Evolutionary conservation across 2,329 filamentous ascomycete species (phyloP).

Genomic region (Sclerotinia trifoliorum): DNA sequence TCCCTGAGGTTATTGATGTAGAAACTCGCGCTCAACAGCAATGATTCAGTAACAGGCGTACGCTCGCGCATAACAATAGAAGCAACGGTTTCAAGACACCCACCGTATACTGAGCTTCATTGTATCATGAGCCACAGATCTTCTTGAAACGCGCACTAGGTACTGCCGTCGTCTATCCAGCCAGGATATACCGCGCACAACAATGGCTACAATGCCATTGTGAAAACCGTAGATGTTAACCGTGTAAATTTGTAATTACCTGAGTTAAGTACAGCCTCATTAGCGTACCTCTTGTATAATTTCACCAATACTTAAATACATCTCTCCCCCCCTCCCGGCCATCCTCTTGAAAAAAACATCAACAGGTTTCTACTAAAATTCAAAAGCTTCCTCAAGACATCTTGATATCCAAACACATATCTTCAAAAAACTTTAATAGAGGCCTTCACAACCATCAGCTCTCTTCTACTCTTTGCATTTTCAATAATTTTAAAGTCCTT

Average conservation of each 20-base stretch:
- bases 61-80: background rate
- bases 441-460: no score
- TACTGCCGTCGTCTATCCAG: no score
- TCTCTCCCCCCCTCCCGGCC: no score
- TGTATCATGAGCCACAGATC: background rate
- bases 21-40: background rate
- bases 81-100: accelerated
- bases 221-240: background rate
- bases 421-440: background rate
- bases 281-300: background rate
- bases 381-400: background rate
- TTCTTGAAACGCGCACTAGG: background rate
- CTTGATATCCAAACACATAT: background rate
- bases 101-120: background rate
- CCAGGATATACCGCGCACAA: background rate
- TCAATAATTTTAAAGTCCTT: accelerated
- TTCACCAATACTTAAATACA: background rate
- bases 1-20: background rate
- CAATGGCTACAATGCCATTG: background rate
- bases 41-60: background rate
- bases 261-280: background rate
- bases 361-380: background rate
- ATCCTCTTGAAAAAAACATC: background rate
- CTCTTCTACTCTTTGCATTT: background rate
- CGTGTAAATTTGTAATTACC: background rate